A percentile compares a stretch with the other conserved stretches of the same genome.
Evolutionary conservation across 1,284 basidiomycete genomes (phyloP).

Genomic region (Trichosporon sp.): DNA sequence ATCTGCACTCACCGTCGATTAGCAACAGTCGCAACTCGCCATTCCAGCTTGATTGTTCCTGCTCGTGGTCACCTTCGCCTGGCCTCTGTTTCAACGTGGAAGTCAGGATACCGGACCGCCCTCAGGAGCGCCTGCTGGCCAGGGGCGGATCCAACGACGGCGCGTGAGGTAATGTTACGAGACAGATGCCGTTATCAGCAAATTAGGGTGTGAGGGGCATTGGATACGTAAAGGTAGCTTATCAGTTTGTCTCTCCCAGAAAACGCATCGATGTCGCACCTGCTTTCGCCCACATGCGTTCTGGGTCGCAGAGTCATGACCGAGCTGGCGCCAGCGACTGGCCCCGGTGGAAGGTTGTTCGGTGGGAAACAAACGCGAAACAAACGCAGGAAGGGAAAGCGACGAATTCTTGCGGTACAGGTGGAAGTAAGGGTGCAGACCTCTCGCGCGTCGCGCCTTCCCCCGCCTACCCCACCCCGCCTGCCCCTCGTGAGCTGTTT

Average conservation of each 20-base stretch:
- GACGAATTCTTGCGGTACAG: background rate
- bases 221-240: background rate
- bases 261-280: background rate
- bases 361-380: background rate
- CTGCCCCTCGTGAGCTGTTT: background rate
- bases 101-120: background rate
- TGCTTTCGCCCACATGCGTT: background rate
- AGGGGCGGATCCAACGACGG: background rate
- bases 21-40: background rate
- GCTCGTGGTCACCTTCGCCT: background rate
- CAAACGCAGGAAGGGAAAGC: background rate
- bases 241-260: background rate
- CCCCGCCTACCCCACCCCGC: background rate
- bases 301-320: background rate
- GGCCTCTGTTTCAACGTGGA: background rate
- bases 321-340: background rate
- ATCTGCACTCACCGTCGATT: background rate
- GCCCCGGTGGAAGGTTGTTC: background rate
- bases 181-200: background rate
- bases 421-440: background rate
- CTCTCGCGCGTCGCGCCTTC: background rate
- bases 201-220: background rate
- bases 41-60: background rate
- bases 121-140: background rate
- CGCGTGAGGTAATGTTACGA: background rate